These are phyloP conservation scores for Suhomyces faveliae DNA, from an alignment of 805 yeast genomes.

Conservation along the genomic window DNA sequence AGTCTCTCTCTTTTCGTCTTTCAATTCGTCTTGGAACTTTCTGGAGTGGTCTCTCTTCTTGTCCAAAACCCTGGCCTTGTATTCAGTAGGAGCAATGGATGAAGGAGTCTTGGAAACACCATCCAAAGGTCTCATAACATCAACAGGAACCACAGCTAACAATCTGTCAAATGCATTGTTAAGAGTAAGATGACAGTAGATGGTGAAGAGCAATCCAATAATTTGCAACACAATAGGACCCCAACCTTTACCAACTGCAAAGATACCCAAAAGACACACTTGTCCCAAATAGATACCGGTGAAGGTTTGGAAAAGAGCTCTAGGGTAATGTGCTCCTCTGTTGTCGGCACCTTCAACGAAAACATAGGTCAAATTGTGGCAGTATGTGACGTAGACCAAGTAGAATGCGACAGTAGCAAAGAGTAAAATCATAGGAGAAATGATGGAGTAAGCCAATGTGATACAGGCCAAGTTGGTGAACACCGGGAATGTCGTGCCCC, in stretches of 20 bases:
- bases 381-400: conserved; percentile 71
- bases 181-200: conserved; percentile 65
- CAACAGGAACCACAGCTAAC: conserved; percentile 59
- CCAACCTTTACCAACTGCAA: conserved; percentile 91
- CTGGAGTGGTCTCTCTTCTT: conserved; percentile 9
- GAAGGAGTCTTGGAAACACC: conserved; percentile 67
- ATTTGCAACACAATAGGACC: conserved; percentile 84
- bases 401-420: conserved; percentile 72
- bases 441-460: conserved; percentile 63
- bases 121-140: conserved; percentile 74
- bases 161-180: conserved; percentile 65
- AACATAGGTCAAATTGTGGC: conserved; percentile 75
- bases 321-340: conserved; percentile 82
- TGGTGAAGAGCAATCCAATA: conserved; percentile 61
- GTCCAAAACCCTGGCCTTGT: conserved; percentile 30
- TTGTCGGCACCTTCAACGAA: conserved; percentile 65
- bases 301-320: conserved; percentile 84
- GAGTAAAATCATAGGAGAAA: conserved; percentile 78
- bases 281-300: conserved; percentile 88
- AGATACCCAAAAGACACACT: conserved; percentile 79
- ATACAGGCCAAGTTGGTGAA: conserved; percentile 72
- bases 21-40: conserved; percentile 5
- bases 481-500: conserved; percentile 81
- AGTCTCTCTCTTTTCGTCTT: conserved; percentile 19
- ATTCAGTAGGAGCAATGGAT: conserved; percentile 29